Base-by-base conservation (phyloP, 768 basidiomycete genomes). In the Daedaleopsis sinensis region DNA sequence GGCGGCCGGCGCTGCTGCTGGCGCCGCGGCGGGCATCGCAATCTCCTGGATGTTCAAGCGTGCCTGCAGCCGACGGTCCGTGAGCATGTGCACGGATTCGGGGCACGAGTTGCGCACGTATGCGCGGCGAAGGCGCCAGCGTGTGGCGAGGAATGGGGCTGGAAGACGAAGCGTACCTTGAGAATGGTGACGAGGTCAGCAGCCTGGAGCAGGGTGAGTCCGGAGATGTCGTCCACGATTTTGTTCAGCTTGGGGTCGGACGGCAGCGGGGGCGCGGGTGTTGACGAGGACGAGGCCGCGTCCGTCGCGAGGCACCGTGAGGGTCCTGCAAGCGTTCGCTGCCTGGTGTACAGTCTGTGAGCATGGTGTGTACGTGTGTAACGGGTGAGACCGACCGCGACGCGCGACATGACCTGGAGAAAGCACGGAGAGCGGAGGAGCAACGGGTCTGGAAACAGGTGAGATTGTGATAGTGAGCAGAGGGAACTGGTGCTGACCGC, bases 41-140 rank as follows among this genome's bases (percentile, higher is more conserved):
- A 98, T 93, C 80, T 98, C 96, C 78, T 96, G 93, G 64, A 99
- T 99, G 73, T 98, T 98, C 61, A 99, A 75, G 62, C 91, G 89
- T 52, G 93, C 82, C 96, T 98, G 42, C 35, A 49, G 21, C 39
- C 39, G 23, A 24, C 47, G 10, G 35, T 12, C 27, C 27, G 27
- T 32, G 7, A 32, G 27, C 27, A 32, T 32, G 27, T 32, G 27
- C 27, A 32, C 7, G 27, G 27, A 10, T 21, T 18, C 15, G 11
- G 19, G 19, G 32, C 9, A 37, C 48, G 39, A 42, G 18, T 12
- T 42, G 39, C 39, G 10, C 10, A 42, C 11, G 39, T 42, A 42
- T 3, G 18, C 13, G 39, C 39, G 39, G 13, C 11, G 11, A 42
- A 18, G 39, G 18, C 18, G 39, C 39, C 39, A 18, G 18, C 39